These are phyloP conservation scores for Haematococcus sp. DNA, from an alignment of 139 green algal genomes.

Conservation along the genomic window DNA sequence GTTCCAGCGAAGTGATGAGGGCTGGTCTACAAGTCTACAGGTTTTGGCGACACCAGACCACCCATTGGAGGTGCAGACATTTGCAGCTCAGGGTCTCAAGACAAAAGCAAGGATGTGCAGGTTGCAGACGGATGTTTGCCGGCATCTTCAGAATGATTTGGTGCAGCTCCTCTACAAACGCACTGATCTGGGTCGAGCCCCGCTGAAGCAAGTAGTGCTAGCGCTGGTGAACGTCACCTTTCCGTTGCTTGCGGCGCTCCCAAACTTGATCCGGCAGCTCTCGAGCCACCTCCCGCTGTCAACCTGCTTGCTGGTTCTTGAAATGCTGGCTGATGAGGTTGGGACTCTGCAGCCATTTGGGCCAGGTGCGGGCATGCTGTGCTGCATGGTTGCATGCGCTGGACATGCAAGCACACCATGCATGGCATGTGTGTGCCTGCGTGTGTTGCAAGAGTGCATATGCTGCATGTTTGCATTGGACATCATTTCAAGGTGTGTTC, in stretches of 20 bases:
- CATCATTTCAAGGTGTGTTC: no score
- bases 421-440: background rate
- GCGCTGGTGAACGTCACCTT: conserved; percentile 9
- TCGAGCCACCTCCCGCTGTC: background rate
- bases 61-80: background rate
- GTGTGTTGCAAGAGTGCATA: background rate
- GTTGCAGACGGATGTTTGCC: background rate
- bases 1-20: background rate
- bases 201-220: conserved; percentile 10
- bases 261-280: background rate
- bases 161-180: background rate
- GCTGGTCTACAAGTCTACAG: background rate
- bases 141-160: conserved; percentile 5
- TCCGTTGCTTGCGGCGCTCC: background rate
- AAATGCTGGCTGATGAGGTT: conserved; percentile 19
- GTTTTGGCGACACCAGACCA: background rate
- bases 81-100: conserved; percentile 14
- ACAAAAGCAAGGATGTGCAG: background rate
- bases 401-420: background rate
- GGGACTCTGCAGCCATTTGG: background rate
- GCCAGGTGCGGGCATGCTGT: background rate
- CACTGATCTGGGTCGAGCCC: background rate
- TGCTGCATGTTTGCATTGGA: no score
- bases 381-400: background rate
- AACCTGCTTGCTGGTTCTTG: background rate